Base-by-base conservation (phyloP, 768 basidiomycete species). In the Pleurotus djamor region DNA sequence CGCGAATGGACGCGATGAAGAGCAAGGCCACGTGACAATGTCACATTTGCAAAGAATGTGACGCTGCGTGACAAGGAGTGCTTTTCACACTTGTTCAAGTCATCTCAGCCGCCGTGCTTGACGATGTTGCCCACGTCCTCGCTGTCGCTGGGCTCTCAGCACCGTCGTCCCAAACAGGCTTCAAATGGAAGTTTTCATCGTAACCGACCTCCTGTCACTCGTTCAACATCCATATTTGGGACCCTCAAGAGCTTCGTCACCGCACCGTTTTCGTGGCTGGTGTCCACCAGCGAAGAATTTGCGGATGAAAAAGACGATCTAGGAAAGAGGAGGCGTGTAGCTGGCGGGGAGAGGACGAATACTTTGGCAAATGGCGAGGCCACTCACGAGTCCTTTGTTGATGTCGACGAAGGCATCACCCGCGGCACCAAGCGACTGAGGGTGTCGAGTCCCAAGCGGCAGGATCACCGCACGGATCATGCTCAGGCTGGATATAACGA, bases 221-320 rank as follows among this genome's bases (percentile, higher is more conserved):
- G 85, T 63, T 78, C 79, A n/a, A 76, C 79, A 61, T 81, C 87
- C 32, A 77, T 89, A 65, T 69, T 88, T 45, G 84, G 83, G 52
- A 70, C 85, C 49, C 80, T 89, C 71, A 88, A 82, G 77, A 83
- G 78, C 73, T 74, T 88, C 68, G 86, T 89, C 61, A 81, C 85
- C 35, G 83, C 85, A 16, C 85, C 87, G 48, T 76, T 88, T 51
- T 77, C 81, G 73, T 84, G 88, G 72, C 79, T 81, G 63, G 71
- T 76, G 63, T 69, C 76, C 61, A 76, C 77, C 61, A 82, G 82
- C 67, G 81, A 82, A 63, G 74, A 73, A 58, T 78, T 79, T 54
- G 54, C 63, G 62, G 76, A 76, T 61, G 73, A 78, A 48, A 78
- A 76, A 63, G 79, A 80, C 67, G 67, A 74, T 59, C 77, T 72